phyloP scores from a whole-genome alignment of 495 filamentous ascomycete genomes.

The Xylaria telfairii region DNA sequence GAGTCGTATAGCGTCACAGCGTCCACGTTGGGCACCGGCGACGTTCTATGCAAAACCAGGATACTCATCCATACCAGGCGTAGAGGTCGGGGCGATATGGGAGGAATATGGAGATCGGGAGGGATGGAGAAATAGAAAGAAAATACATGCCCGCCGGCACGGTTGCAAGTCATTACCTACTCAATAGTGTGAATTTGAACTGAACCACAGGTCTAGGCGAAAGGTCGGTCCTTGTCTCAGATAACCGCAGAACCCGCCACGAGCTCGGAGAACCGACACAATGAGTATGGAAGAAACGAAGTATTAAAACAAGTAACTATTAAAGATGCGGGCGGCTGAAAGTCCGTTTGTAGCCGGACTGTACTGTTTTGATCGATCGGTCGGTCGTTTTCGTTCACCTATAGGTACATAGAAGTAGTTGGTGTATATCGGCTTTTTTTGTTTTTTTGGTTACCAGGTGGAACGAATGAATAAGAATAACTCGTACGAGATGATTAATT shows the following conservation, averaged over 20 bases:
- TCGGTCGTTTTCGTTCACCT: background rate
- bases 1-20: slow-evolving; percentile 5
- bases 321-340: slow-evolving; percentile 1
- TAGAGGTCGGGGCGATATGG: background rate
- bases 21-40: background rate
- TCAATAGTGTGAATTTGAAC: slow-evolving; percentile 1
- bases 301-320: slow-evolving; percentile 30
- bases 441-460: background rate
- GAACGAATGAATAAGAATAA: background rate
- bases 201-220: background rate
- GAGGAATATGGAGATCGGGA: background rate
- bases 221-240: slow-evolving; percentile 12
- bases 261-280: background rate
- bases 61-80: slow-evolving; percentile 3
- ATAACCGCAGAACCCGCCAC: slow-evolving; percentile 5
- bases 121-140: background rate
- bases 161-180: slow-evolving; percentile 21
- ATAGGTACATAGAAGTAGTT: background rate
- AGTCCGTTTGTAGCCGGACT: background rate
- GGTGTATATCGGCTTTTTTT: background rate
- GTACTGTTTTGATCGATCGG: background rate
- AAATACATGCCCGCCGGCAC: background rate
- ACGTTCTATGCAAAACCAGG: slow-evolving; percentile 11
- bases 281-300: slow-evolving; percentile 11
- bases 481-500: slow-evolving; percentile 1